Base-by-base conservation (phyloP, 202 grass and related monocot genomes). In the Schoenoplectus tabernaemontani region DNA sequence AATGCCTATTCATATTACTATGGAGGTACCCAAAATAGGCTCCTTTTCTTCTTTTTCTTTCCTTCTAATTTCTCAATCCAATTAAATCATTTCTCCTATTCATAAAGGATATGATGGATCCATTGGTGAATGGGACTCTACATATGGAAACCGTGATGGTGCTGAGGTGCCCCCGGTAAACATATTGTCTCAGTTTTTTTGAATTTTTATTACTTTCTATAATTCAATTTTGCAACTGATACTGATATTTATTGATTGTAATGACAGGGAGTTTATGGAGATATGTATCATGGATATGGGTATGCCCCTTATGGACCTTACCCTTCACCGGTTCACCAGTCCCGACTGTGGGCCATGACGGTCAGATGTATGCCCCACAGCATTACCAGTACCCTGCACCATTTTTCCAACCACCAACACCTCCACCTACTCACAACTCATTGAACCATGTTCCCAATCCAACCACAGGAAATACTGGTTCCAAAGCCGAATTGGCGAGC, bases 251-350 rank as follows among this genome's bases (percentile, higher is more conserved):
- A n/a, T n/a, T n/a, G n/a, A n/a, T 67, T 71, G 26, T 61, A 75
- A 59, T 75, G 1, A 42, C 88, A 92, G 94, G 87, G 87, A 84
- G 87, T 97, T 48, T 97, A 97, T 77, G 89, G 94, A 79, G 94
- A 97, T 64, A 81, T 93, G 79, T 93, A 97, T 85, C 85, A 87
- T 46, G 91, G 94, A 79, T 97, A 97, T 79, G 89, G 94, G 80
- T 97, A 97, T 88, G 82, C 89, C 68, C 86, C 91, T 76, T 97
- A 92, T 46, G 82, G 86, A 54, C 78, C 94, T 5, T 93, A 97
- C 66, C 87, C 94, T 51, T 92, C 91, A 66, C 84, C 87, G 87
- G 82, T 84, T 94, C 94, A 50, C 86, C 94, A 60, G 89, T 87
- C 61, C 91, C 94, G 60, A 87, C 91, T 42, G 82, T 93, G 83